Conservation (phyloP, 768 basidiomycete genomes). For the Tephrocybe rancida region DNA sequence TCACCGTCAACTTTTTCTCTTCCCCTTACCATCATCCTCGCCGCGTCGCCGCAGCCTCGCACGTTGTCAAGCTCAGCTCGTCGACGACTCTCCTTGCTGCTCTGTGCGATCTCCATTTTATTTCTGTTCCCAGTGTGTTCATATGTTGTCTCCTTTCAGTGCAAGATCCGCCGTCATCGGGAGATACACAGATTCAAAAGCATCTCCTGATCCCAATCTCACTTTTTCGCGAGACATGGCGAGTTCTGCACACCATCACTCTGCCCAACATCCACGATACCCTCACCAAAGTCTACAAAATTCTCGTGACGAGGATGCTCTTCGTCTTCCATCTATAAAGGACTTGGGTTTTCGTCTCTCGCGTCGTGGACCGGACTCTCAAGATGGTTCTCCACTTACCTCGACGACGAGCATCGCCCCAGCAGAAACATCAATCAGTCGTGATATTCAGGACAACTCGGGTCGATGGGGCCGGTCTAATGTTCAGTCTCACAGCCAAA, state of each 20-base stretch:
- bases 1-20: conserved; percentile 19
- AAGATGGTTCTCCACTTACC: conserved; percentile 29
- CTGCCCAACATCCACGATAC: conserved; percentile 40
- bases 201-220: conserved; percentile 45
- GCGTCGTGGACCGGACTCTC: conserved; percentile 26
- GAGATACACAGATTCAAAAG: conserved; percentile 58
- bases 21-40: conserved; percentile 21
- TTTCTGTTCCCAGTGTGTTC: conserved; percentile 16
- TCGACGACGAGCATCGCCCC: conserved; percentile 11
- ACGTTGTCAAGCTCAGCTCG: conserved; percentile 8
- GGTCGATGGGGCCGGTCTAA: conserved; percentile 35
- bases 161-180: conserved; percentile 69
- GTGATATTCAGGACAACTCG: conserved; percentile 27
- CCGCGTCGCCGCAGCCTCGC: not conserved
- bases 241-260: conserved; percentile 50
- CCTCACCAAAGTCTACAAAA: conserved; percentile 36
- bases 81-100: conserved; percentile 3
- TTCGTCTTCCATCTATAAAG: conserved; percentile 72
- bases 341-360: conserved; percentile 61
- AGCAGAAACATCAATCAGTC: conserved; percentile 26
- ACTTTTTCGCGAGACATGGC: conserved; percentile 34
- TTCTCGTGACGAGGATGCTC: conserved; percentile 37
- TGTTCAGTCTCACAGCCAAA: conserved; percentile 22
- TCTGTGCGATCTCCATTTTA: conserved; percentile 13
- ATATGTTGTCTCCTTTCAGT: conserved; percentile 21